phyloP scores from a whole-genome alignment of 169 alveolate species.

The Cryptosporidium ryanae region DNA sequence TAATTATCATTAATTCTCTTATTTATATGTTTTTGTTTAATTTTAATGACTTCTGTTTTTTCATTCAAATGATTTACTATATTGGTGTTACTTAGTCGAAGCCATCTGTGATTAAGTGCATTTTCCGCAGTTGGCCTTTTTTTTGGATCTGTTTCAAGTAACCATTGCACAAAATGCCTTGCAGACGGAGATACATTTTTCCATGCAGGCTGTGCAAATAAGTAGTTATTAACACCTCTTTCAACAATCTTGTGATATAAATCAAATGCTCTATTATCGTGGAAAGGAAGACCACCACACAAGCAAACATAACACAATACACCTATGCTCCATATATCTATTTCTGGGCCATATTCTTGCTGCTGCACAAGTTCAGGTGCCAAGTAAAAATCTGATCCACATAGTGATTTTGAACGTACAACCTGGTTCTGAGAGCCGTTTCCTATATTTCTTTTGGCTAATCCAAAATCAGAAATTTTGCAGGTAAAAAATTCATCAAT shows the following conservation, averaged over 20 bases:
- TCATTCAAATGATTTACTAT: neutral
- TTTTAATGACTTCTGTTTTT: no score
- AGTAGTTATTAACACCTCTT: constrained; percentile 72
- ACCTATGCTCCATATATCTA: constrained; percentile 80
- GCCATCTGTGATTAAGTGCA: constrained; percentile 76
- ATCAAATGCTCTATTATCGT: constrained; percentile 38
- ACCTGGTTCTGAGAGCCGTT: constrained; percentile 14
- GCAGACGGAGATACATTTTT: constrained; percentile 35
- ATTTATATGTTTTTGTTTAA: no score
- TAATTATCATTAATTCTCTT: neutral
- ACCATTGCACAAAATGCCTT: constrained; percentile 76
- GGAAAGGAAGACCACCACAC: constrained; percentile 80
- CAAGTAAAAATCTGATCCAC: constrained; percentile 81
- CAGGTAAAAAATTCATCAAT: constrained; percentile 46
- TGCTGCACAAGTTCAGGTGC: constrained; percentile 80
- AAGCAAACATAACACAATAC: constrained; percentile 78
- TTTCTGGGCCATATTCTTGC: constrained; percentile 81
- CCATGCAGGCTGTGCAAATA: constrained; percentile 69
- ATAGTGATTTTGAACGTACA: constrained; percentile 76
- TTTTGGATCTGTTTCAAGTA: constrained; percentile 77
- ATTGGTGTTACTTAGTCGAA: neutral
- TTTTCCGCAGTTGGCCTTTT: constrained; percentile 79
- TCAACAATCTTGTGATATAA: constrained; percentile 80
- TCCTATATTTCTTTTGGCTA: constrained; percentile 72
- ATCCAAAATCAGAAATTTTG: constrained; percentile 79